Conservation (phyloP, 345 rosid genomes). For the rapeseed (Brassica napus) region DNA sequence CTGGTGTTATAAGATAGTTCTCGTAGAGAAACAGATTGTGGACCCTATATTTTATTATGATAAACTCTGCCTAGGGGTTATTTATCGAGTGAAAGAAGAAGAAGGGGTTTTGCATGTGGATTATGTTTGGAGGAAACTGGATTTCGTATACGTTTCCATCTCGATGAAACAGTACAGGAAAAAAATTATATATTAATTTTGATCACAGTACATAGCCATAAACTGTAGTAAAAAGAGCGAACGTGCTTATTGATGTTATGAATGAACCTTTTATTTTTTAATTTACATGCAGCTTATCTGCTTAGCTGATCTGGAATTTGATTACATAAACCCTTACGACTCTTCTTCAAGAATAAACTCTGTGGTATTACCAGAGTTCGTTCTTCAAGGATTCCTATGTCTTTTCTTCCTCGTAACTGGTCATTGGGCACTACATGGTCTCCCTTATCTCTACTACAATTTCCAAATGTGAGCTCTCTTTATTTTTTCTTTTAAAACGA, state of each 20-base stretch:
- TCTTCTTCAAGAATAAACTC: conserved; percentile 66
- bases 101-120: too few species aligned
- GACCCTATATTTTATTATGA: too few species aligned
- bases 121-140: too few species aligned
- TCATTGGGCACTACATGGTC: conserved; percentile 60
- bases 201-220: not conserved
- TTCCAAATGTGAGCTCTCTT: conserved; percentile 53
- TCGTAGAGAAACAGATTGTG: too few species aligned
- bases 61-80: too few species aligned
- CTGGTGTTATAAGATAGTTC: too few species aligned
- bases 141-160: too few species aligned
- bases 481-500: not conserved
- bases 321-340: conserved; percentile 75
- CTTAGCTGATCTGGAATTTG: conserved; percentile 76
- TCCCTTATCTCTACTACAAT: conserved; percentile 66
- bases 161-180: too few species aligned
- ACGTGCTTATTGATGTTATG: not conserved
- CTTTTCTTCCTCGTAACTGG: conserved; percentile 57
- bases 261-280: not conserved
- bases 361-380: conserved; percentile 59
- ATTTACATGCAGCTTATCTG: conserved; percentile 59
- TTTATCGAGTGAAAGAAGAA: too few species aligned
- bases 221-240: not conserved
- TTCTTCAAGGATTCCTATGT: conserved; percentile 53
- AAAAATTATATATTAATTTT: not conserved